Percentiles rank a stretch among this genome's conserved stretches.
Conservation (phyloP, 2,329 filamentous ascomycete species). For the Aspergillus latus region DNA sequence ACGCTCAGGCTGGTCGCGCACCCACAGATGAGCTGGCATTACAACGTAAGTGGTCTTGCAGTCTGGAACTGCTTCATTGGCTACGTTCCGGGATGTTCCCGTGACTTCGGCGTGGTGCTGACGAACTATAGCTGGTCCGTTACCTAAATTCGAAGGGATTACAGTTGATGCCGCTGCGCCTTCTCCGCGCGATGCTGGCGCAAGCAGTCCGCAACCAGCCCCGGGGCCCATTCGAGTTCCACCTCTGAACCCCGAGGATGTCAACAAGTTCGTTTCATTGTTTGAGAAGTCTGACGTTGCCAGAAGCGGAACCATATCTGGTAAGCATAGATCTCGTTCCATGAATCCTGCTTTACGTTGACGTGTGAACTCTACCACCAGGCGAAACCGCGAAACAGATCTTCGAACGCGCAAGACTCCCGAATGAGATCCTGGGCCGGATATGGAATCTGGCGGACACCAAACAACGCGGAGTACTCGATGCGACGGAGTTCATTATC, state of each 20-base stretch:
- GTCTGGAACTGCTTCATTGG: not conserved
- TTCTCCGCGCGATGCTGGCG: slow-evolving; percentile 52
- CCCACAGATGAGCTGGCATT: slow-evolving; percentile 79
- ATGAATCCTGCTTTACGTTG: slow-evolving; percentile 7
- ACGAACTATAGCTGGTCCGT: slow-evolving; percentile 62
- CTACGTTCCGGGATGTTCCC: not conserved
- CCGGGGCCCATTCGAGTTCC: slow-evolving; percentile 76
- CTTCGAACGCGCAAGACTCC: slow-evolving; percentile 87
- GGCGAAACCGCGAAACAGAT: slow-evolving; percentile 89
- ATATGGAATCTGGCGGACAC: slow-evolving; percentile 97
- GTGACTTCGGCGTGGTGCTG: not conserved
- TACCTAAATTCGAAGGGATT: slow-evolving; percentile 88
- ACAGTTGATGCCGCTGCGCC: slow-evolving; percentile 43
- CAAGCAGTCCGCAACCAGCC: slow-evolving; percentile 45
- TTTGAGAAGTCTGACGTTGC: slow-evolving; percentile 86
- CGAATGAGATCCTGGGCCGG: slow-evolving; percentile 85
- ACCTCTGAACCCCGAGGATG: slow-evolving; percentile 82
- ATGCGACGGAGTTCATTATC: slow-evolving; percentile 90
- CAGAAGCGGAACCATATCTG: slow-evolving; percentile 68
- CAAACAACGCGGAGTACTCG: slow-evolving; percentile 83
- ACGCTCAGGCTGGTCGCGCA: slow-evolving; percentile 84
- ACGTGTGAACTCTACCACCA: slow-evolving; percentile 27
- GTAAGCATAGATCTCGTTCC: slow-evolving; percentile 34
- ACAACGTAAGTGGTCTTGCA: slow-evolving; percentile 56
- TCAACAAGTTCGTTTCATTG: slow-evolving; percentile 80